Conservation (phyloP, 495 filamentous ascomycete genomes). For the Podospora conica region DNA sequence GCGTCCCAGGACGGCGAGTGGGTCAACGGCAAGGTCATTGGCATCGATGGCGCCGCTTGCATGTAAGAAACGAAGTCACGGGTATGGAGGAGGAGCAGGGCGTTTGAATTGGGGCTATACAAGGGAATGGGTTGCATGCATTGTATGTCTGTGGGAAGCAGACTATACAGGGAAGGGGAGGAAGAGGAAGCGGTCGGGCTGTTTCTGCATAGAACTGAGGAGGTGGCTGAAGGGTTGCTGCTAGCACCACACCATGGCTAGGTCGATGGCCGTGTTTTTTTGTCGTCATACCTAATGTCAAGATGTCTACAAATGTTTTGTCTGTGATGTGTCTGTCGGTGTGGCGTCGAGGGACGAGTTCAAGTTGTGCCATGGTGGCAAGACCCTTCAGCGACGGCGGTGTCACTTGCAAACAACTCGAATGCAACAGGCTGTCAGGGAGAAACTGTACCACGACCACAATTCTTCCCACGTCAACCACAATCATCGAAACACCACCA, state of each 20-base stretch:
- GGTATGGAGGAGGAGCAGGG: background rate
- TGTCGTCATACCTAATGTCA: background rate
- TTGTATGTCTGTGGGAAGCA: background rate
- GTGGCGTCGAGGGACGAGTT: no score
- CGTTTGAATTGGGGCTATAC: background rate
- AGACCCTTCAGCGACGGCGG: no score
- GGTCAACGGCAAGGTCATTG: slow-evolving; percentile 56
- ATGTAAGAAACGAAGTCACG: slow-evolving; percentile 31
- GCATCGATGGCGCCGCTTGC: slow-evolving; percentile 42
- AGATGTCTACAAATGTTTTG: background rate
- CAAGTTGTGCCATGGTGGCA: no score
- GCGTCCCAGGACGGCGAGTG: slow-evolving; percentile 60
- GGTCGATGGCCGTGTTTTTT: background rate
- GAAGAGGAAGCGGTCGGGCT: background rate
- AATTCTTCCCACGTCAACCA: background rate
- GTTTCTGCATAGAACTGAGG: background rate
- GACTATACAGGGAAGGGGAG: background rate
- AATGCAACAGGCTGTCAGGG: no score
- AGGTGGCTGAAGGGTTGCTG: background rate
- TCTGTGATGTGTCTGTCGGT: background rate
- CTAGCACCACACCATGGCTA: background rate
- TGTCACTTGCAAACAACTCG: no score
- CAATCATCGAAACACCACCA: background rate
- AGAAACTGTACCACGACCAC: background rate
- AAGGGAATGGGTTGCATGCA: background rate